Base-by-base conservation (phyloP, 306 rosid genomes). In the Rosa rugosa region DNA sequence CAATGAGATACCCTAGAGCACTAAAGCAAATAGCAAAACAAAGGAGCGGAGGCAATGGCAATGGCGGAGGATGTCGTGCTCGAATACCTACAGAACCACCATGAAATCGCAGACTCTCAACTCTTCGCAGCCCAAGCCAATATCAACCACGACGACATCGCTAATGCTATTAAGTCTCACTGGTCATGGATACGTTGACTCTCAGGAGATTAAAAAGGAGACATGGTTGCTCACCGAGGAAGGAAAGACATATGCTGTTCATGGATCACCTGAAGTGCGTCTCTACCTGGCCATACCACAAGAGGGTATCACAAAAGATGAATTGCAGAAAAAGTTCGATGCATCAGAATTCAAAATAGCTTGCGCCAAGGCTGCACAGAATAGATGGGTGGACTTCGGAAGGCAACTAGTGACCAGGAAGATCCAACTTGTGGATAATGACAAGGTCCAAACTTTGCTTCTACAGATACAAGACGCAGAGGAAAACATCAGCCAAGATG, bases 371-470 rank as follows among this genome's bases (percentile, higher is more conserved):
- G 99, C 99, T 38, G 90, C 89, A 3, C 92, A 92, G 83, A 92
- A 91, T 67, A 91, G 85, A 80, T 94, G 97, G 99, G 92, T 94
- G 69, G 91, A 88, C 3, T 85, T 94, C 84, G 99, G 99, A n/a
- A 91, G 85, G 75, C 93, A 84, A 70, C 76, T 83, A 25, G 83
- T 92, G 14, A 82, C 92, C 75, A 82, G 90, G 73, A 94, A 94
- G 95, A 91, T 89, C 23, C 71, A 91, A 78, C 71, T 84, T 66
- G 92, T 88, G 65, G 93, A 94, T 25, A 97, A 92, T 38, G 99
- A 94, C 65, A 88, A 23, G 75, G 97, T 87, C 76, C 91, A 90
- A 79, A 81, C 82, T 74, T 77, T 80, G 69, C 99, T 94, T 84
- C 85, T 89, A 14, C 86, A 77, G 81, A 87, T 91, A 77, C 85